Percentiles rank a stretch among this genome's conserved stretches.
phyloP scores from a whole-genome alignment of 148 eudicot genomes.

The Vaccinium myrtillus region DNA sequence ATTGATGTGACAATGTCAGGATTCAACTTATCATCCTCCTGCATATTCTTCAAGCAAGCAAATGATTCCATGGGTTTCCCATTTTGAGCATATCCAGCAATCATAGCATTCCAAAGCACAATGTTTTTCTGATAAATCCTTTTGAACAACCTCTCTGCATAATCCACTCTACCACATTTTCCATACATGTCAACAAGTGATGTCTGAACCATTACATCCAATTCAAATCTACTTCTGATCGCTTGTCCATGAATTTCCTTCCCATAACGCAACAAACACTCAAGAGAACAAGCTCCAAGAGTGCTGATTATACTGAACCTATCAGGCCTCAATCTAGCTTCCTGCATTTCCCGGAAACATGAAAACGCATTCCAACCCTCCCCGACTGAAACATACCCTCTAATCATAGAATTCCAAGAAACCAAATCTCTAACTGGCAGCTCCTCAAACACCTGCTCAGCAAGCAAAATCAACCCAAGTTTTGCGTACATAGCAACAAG shows the following conservation, averaged over 20 bases:
- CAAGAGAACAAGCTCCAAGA: slow-evolving; percentile 59
- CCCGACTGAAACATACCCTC: slow-evolving; percentile 57
- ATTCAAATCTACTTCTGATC: slow-evolving; percentile 41
- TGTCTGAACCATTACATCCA: slow-evolving; percentile 57
- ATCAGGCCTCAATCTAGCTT: background rate
- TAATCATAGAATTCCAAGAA: slow-evolving; percentile 78
- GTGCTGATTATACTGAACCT: slow-evolving; percentile 53
- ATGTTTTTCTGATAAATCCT: slow-evolving; percentile 33
- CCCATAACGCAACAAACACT: slow-evolving; percentile 38
- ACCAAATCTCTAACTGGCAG: slow-evolving; percentile 60
- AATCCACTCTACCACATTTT: slow-evolving; percentile 50
- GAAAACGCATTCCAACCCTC: slow-evolving; percentile 45
- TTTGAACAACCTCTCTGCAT: slow-evolving; percentile 43
- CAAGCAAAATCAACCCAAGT: slow-evolving; percentile 36
- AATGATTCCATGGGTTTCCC: slow-evolving; percentile 35
- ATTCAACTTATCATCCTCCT: slow-evolving; percentile 32
- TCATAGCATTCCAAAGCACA: slow-evolving; percentile 63
- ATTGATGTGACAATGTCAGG: slow-evolving; percentile 58
- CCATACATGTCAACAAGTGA: slow-evolving; percentile 73
- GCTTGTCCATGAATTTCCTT: slow-evolving; percentile 64
- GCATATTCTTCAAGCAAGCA: slow-evolving; percentile 57
- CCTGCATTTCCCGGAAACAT: slow-evolving; percentile 20
- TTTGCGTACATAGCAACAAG: slow-evolving; percentile 65
- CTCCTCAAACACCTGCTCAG: slow-evolving; percentile 48
- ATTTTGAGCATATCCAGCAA: slow-evolving; percentile 47